phyloP scores from a whole-genome alignment of 805 yeast species.

The Kazachstania martiniae region DNA sequence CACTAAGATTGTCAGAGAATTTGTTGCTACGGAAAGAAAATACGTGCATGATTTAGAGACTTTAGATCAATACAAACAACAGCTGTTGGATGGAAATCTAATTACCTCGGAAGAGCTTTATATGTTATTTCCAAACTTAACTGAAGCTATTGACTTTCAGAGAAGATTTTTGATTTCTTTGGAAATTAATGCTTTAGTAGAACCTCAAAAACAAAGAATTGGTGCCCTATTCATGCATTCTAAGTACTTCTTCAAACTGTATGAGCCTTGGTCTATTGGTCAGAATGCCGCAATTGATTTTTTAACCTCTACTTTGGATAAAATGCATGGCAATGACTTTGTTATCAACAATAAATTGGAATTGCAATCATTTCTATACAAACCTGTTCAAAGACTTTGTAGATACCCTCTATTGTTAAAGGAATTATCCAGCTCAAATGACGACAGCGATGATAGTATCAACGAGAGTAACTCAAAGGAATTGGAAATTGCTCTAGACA shows the following conservation, averaged over 20 bases:
- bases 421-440: conserved; percentile 42
- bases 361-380: conserved; percentile 76
- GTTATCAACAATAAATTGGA: conserved; percentile 80
- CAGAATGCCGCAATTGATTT: conserved; percentile 81
- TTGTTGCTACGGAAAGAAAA: conserved; percentile 83
- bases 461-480: conserved; percentile 34
- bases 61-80: conserved; percentile 54
- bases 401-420: conserved; percentile 79
- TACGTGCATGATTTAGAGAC: conserved; percentile 86
- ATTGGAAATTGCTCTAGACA: conserved; percentile 54
- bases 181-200: conserved; percentile 75
- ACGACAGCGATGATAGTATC: conserved; percentile 1
- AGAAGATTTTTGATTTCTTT: conserved; percentile 78
- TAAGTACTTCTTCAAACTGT: conserved; percentile 73
- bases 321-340: conserved; percentile 47
- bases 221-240: conserved; percentile 85
- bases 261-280: conserved; percentile 91
- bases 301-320: conserved; percentile 35
- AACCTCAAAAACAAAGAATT: conserved; percentile 66
- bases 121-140: conserved; percentile 72
- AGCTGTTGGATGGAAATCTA: conserved; percentile 51
- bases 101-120: conserved; percentile 73
- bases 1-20: conserved; percentile 64
- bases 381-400: conserved; percentile 94
- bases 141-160: conserved; percentile 82